Conservation (phyloP, 768 basidiomycete genomes). For the Megacollybia marginata region DNA sequence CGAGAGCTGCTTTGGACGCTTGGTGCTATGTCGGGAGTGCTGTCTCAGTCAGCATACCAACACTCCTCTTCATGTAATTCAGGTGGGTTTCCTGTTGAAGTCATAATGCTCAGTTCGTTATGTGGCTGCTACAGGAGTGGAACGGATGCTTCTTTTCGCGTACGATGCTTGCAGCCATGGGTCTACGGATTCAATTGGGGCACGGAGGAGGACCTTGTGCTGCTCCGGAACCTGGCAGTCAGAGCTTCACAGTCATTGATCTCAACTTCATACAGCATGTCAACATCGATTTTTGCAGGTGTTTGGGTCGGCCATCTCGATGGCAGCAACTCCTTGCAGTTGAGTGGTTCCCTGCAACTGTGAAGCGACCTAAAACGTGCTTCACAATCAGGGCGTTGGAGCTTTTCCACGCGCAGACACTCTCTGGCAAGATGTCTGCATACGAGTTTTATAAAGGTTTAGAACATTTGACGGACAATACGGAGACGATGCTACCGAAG, state of each 20-base stretch:
- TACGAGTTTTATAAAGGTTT: conserved; percentile 1
- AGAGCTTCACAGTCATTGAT: conserved; percentile 8
- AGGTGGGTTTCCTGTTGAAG: no score
- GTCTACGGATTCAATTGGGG: no score
- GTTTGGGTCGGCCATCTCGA: background rate
- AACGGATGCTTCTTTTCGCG: no score
- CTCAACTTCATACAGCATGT: conserved; percentile 5
- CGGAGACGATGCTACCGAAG: background rate
- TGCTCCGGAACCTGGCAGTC: no score
- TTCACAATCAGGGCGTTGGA: background rate
- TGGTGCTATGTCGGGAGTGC: no score
- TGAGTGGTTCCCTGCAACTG: conserved; percentile 2
- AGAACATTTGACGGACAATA: conserved; percentile 1
- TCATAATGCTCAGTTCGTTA: no score
- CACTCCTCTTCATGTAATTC: no score
- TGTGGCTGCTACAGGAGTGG: no score
- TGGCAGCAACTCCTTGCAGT: background rate
- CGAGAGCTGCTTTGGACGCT: no score
- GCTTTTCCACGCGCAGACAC: conserved; percentile 1
- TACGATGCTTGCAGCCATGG: no score
- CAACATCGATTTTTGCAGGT: conserved; percentile 1
- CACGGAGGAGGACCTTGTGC: no score
- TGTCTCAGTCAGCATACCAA: no score
- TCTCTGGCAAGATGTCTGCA: background rate
- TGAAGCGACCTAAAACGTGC: background rate